Evolutionary conservation across 1,284 basidiomycete species (phyloP), one percentile per base, ranked within the genome.

Genomic region (Heliocybe sulcata): DNA sequence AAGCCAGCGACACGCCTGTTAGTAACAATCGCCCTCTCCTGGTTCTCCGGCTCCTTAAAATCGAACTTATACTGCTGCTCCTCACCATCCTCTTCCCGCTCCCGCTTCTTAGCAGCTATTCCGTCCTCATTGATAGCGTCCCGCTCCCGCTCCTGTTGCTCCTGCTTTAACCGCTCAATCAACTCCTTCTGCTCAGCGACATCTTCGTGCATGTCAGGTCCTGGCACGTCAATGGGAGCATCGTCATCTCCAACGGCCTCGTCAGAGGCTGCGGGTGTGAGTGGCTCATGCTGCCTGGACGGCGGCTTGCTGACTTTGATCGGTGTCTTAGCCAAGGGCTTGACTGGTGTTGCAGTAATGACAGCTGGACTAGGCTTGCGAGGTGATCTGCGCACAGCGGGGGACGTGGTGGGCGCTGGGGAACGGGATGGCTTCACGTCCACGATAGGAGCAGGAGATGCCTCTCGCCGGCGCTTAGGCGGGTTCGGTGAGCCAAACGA

Each of bases 181-280:
- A 91, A 66, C 62, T 80, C 80, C 67, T 79, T 80, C 70, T 90
- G 86, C 67, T 90, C 88, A 27, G 73, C 74, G 35, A 91, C 73
- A 66, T 91, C 89, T 62, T 81, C 76, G 29, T 77, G 77, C 65
- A 87, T 76, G 62, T 83, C 79, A n/a, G 80, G 75, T 27, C 79
- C 80, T 1, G 82, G 78, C 2, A 85, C 75, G 50, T 81, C 79
- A 2, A 70, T 65, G 57, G 74, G 74, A 2, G 61, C 66, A 29
- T 85, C 83, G 48, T 85, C 83, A 19, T 84, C 83, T 1, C 83
- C 80, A 1, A 73, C 71, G 0, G 83, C 81, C 63, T 85, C 77
- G 35, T 87, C 85, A 1, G 81, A 80, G 2, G 76, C 77, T 1
- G 67, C 76, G 0, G 81, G 76, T 0, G 79, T 79, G 14, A 49